Evolutionary conservation across 2,329 filamentous ascomycete genomes (phyloP).

Genomic region (Trichoderma sp.): DNA sequence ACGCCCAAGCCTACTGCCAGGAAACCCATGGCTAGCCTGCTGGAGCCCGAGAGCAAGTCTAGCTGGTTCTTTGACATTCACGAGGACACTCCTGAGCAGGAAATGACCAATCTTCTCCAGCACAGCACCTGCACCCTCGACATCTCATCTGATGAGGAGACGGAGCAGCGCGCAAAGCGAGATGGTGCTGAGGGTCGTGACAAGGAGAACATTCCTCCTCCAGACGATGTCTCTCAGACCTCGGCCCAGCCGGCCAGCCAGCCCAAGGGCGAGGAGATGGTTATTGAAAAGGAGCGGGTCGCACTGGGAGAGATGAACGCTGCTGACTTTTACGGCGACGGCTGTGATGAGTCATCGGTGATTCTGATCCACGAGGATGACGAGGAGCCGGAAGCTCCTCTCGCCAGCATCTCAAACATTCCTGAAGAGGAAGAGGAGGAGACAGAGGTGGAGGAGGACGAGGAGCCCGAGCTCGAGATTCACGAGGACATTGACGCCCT

Average conservation of each 20-base stretch:
- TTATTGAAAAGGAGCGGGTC: constrained; percentile 63
- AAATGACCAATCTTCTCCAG: constrained; percentile 90
- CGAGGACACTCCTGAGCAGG: constrained; percentile 86
- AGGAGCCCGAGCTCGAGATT: constrained; percentile 25
- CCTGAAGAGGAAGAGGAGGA: constrained; percentile 20
- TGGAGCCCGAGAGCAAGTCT: constrained; percentile 56
- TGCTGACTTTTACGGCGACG: constrained; percentile 67
- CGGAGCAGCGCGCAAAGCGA: constrained; percentile 54
- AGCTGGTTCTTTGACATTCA: constrained; percentile 94
- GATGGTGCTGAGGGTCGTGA: constrained; percentile 62
- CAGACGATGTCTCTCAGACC: constrained; percentile 64
- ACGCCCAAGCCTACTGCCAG: constrained; percentile 44
- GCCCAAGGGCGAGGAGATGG: constrained; percentile 52
- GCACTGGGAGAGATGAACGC: constrained; percentile 69
- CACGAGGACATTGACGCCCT: constrained; percentile 40
- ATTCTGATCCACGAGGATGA: constrained; percentile 64
- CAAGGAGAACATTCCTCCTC: constrained; percentile 92
- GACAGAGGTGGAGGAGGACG: background rate
- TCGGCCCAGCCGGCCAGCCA: constrained; percentile 39
- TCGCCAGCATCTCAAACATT: background rate
- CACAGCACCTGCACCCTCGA: constrained; percentile 86
- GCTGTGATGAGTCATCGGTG: constrained; percentile 63
- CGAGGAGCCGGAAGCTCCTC: constrained; percentile 40
- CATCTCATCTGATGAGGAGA: constrained; percentile 85
- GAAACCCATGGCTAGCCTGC: constrained; percentile 34